A percentile compares a stretch with the other conserved stretches of the same genome.
phyloP scores from a whole-genome alignment of 345 rosid species.

The Xanthoceras sorbifolium region DNA sequence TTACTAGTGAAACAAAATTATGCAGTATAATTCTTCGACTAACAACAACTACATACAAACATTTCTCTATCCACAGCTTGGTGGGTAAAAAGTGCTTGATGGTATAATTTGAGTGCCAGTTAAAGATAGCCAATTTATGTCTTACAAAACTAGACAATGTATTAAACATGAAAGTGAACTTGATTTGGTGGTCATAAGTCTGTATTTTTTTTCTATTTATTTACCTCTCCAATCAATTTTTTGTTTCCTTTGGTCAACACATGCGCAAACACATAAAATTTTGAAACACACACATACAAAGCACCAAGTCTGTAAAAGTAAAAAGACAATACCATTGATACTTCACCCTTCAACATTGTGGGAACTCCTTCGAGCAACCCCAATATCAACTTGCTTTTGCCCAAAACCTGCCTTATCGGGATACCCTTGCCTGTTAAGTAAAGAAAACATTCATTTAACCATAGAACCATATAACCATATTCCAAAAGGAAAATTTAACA shows the following conservation, averaged over 20 bases:
- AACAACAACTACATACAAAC: background rate
- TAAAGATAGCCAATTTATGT: background rate
- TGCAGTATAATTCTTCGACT: background rate
- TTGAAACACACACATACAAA: background rate
- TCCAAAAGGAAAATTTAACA: background rate
- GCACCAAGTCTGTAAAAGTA: background rate
- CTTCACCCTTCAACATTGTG: slow-evolving; percentile 93
- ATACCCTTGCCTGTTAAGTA: slow-evolving; percentile 68
- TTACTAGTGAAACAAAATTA: background rate
- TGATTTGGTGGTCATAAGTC: background rate
- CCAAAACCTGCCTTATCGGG: slow-evolving; percentile 73
- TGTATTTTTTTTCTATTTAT: background rate
- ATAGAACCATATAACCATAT: slow-evolving; percentile 9
- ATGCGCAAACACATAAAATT: background rate
- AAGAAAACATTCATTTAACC: slow-evolving; percentile 14
- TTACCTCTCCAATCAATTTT: background rate
- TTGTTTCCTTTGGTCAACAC: background rate
- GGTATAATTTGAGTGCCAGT: background rate
- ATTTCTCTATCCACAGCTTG: background rate
- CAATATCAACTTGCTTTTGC: slow-evolving; percentile 85
- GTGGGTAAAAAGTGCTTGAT: background rate
- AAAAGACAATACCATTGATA: slow-evolving; percentile 70
- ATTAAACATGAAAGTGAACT: background rate
- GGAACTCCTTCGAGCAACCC: slow-evolving; percentile 93
- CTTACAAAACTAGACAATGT: background rate